These are phyloP conservation scores for Boehmeria nivea DNA, from an alignment of 306 rosid species.

Conservation along the genomic window DNA sequence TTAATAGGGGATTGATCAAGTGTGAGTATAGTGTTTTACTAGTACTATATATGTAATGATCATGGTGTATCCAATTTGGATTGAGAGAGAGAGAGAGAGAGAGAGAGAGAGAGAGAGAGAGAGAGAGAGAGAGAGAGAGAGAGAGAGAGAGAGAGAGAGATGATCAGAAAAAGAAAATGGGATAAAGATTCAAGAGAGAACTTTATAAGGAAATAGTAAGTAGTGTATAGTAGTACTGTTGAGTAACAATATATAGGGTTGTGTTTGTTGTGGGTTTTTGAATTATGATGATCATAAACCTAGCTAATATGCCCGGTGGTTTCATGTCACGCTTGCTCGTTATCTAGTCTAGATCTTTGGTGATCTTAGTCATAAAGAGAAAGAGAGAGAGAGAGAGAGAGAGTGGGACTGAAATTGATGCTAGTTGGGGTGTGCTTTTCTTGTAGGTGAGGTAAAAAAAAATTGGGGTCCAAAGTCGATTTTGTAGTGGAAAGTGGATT, in stretches of 20 bases:
- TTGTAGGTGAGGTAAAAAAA: conserved; percentile 78
- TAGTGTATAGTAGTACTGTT: too few species aligned
- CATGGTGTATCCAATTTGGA: background rate
- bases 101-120: too few species aligned
- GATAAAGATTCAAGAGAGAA: conserved; percentile 6
- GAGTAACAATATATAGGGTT: background rate
- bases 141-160: too few species aligned
- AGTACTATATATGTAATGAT: too few species aligned
- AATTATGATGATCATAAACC: background rate
- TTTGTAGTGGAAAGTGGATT: conserved; percentile 91
- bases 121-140: too few species aligned
- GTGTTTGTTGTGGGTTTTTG: background rate
- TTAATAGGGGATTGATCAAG: background rate
- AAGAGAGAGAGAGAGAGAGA: conserved; percentile 22
- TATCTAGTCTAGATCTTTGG: conserved; percentile 25
- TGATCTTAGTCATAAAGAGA: conserved; percentile 15
- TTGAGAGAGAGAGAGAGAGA: too few species aligned
- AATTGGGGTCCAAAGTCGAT: conserved; percentile 79
- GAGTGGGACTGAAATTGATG: conserved; percentile 50
- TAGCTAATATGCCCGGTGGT: background rate
- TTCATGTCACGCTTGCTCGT: conserved; percentile 15
- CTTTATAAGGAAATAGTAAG: background rate
- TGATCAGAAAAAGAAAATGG: too few species aligned
- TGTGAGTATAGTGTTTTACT: background rate
- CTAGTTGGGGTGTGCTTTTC: conserved; percentile 73